phyloP scores from a whole-genome alignment of 2,329 filamentous ascomycete species.

The Ophiostoma montium region DNA sequence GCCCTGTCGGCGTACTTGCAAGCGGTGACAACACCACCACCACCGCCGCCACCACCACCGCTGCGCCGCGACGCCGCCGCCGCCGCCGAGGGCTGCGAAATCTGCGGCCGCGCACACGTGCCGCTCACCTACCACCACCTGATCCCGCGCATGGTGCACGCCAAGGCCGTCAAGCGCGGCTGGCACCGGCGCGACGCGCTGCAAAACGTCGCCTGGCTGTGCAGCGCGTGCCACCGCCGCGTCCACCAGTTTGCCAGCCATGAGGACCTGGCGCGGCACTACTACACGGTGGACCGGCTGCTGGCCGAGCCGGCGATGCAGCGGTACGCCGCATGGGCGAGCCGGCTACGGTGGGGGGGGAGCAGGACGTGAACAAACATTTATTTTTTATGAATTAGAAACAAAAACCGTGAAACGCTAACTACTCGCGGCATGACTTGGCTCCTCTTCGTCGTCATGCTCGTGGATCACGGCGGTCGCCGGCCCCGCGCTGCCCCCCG shows the following conservation, averaged over 20 bases:
- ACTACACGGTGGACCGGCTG: slow-evolving; percentile 59
- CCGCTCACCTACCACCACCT: slow-evolving; percentile 73
- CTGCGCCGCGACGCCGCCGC: too few species aligned
- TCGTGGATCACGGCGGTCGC: slow-evolving; percentile 17
- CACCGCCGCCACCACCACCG: slow-evolving; percentile 40
- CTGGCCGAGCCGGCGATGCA: slow-evolving; percentile 56
- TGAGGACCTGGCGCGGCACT: slow-evolving; percentile 62
- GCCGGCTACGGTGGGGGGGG: slow-evolving; percentile 60
- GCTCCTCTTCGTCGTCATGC: too few species aligned
- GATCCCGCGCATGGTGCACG: slow-evolving; percentile 66
- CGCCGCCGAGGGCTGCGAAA: slow-evolving; percentile 48
- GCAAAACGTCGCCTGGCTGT: slow-evolving; percentile 75
- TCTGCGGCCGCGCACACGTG: slow-evolving; percentile 63
- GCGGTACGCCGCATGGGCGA: slow-evolving; percentile 60
- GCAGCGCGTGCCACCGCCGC: slow-evolving; percentile 69
- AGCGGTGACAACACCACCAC: slow-evolving; percentile 44
- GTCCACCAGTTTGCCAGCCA: slow-evolving; percentile 64
- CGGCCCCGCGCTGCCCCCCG: background rate
- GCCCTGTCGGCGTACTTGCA: slow-evolving; percentile 49
- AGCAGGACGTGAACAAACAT: slow-evolving; percentile 8
- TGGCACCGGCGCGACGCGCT: slow-evolving; percentile 67
- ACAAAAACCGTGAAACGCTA: too few species aligned
- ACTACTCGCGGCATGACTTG: too few species aligned
- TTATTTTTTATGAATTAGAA: background rate
- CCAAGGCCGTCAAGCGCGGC: slow-evolving; percentile 58